Base-by-base conservation (phyloP, 2,329 filamentous ascomycete species). In the Colletotrichum sp. region DNA sequence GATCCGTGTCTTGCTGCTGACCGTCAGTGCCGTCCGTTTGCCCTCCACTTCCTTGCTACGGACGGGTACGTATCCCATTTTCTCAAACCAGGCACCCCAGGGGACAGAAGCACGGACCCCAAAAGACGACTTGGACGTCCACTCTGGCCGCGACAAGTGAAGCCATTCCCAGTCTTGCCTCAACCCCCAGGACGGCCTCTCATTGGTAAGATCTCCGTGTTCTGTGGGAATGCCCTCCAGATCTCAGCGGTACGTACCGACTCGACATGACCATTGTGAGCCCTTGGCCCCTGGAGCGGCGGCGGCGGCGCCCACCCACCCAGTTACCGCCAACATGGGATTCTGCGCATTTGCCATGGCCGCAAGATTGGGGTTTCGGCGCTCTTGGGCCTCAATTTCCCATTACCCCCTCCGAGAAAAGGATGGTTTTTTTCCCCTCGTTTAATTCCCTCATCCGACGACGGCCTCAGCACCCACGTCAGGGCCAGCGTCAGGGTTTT, bases 261-360 rank as follows among this genome's bases (percentile, higher is more conserved):
- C 30, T 36, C 9, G 30, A 60, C 21, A 34, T 2, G 26, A 1
- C 7, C 24, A 32, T 16, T 2, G 24, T 34, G 28, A 49, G 18
- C 39, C 28, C 30, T 57, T n/a, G 24, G 34, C 49, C 30, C 44
- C 49, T n/a, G 16, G 26, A 66, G 16, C 28, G 18, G 39, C 18
- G 44, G 44, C 44, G 44, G 28, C 59, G 59, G 1, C 28, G 16
- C 30, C 21, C 32, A 21, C 63, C 60, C 34, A 30, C 36, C 34
- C 10, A 30, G 49, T 69, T 69, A 59, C 70, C 71, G 39, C 49
- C 36, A 12, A 28, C 15, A 77, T 77, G 75, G 75, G 71, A 77
- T 75, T 77, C 66, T 75, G 60, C 18, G 57, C 32, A 70, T 75
- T 75, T 77, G 36, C 71, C 75, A 77, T 75, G 66, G 71, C 52